Base-by-base conservation (phyloP, 176 grass and related monocot species). In the Carex littledalei region DNA sequence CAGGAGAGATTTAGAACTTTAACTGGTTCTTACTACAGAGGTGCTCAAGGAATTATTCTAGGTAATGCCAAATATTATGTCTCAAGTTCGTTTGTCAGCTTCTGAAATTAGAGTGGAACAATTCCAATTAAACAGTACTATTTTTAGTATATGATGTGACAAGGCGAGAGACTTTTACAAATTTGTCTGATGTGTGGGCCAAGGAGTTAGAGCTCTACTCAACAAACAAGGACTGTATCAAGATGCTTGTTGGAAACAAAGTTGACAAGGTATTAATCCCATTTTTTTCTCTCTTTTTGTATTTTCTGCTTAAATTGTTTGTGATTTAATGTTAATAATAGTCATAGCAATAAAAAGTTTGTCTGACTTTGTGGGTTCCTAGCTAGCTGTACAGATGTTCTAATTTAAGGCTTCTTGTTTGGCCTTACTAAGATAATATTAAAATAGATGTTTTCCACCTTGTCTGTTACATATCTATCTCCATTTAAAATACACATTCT, bases 181-280 rank as follows among this genome's bases (percentile, higher is more conserved):
- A 95, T 94, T 87, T 95, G 84, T 86, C 90, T 89, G 93, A 95
- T 81, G 87, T 99, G 61, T 99, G 96, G 96, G 84, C 88, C 67
- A 99, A 99, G 79, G 96, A 99, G 89, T 90, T 95, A 67, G 91
- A 95, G 88, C 21, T 91, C 55, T 89, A 99, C 86, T 99, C 91
- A 35, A 94, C 91, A 86, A 92, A 92, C 74, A 87, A 88, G 81
- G 88, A 94, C 3, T 95, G 91, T 56, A 68, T 99, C 84, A 99
- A 99, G 89, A 91, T 99, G 85, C 88, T 99, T 82, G 93, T 99
- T 65, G 91, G 96, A 58, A 99, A 95, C 85, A 99, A 99, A 91
- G 85, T 95, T 84, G 96, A 99, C 85, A 95, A 95, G 96, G 96
- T 99, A 87, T 52, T 81, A 39, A 18, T 63, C 55, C 11, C 13